Conservation (phyloP, 805 yeast genomes). For the Saccharomycopsis capsularis region DNA sequence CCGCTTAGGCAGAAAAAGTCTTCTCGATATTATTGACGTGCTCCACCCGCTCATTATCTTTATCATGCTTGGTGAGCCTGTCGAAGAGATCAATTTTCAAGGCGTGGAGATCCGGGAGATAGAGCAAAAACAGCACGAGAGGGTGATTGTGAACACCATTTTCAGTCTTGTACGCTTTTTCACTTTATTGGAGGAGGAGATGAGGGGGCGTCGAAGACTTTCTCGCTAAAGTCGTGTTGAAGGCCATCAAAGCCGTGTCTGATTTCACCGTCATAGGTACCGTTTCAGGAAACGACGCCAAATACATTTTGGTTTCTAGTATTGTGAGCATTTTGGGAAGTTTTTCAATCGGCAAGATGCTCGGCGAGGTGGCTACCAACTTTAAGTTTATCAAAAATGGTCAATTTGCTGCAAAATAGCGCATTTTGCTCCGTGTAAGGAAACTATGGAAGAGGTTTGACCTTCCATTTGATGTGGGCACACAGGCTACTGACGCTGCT, state of each 20-base stretch:
- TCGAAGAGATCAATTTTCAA: constrained; percentile 9
- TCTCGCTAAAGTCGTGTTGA: neutral
- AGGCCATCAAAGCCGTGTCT: neutral
- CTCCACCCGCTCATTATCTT: constrained; percentile 13
- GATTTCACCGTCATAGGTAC: neutral
- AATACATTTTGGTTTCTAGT: neutral
- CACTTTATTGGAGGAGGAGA: constrained; percentile 9
- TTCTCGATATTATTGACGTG: constrained; percentile 13
- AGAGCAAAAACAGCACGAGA: constrained; percentile 10
- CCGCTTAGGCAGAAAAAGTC: constrained; percentile 6
- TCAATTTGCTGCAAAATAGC: neutral
- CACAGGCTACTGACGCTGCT: too few species aligned
- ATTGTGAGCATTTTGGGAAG: neutral
- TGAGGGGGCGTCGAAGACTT: constrained; percentile 9
- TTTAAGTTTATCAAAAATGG: neutral
- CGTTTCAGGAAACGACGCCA: neutral
- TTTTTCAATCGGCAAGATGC: neutral
- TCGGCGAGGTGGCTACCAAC: neutral
- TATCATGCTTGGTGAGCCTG: constrained; percentile 1
- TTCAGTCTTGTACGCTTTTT: constrained; percentile 13
- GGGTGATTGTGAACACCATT: constrained; percentile 15
- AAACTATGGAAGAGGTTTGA: too few species aligned
- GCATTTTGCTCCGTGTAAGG: too few species aligned
- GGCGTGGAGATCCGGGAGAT: constrained; percentile 7
- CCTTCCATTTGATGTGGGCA: too few species aligned